These are phyloP conservation scores for Huntiella savannae DNA, from an alignment of 2,329 filamentous ascomycete genomes.

Conservation along the genomic window DNA sequence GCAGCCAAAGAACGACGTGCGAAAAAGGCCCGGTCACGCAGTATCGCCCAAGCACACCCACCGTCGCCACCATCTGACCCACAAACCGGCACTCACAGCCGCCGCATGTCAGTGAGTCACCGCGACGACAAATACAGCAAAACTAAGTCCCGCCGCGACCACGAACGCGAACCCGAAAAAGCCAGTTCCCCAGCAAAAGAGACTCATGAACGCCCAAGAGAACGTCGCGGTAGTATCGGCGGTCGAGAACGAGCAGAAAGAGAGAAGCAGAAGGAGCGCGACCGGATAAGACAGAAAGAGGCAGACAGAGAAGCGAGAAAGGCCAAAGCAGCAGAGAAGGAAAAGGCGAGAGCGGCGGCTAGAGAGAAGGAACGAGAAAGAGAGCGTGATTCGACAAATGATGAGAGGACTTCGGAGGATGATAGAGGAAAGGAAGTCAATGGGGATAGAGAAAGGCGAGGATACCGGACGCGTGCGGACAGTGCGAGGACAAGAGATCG, in stretches of 20 bases:
- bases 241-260: constrained; percentile 7
- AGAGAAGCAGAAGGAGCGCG: constrained; percentile 12
- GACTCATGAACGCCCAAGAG: constrained; percentile 6
- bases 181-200: constrained; percentile 13
- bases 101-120: constrained; percentile 11
- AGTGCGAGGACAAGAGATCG: constrained; percentile 11
- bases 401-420: constrained; percentile 5
- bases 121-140: constrained; percentile 11
- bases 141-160: constrained; percentile 1
- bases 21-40: constrained; percentile 8
- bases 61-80: constrained; percentile 10
- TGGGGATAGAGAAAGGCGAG: constrained; percentile 3
- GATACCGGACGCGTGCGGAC: constrained; percentile 8
- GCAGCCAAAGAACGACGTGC: constrained; percentile 10
- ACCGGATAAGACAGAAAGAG: constrained; percentile 6
- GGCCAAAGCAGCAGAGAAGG: not conserved
- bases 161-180: constrained; percentile 6
- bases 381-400: constrained; percentile 3
- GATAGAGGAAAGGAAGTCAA: constrained; percentile 8
- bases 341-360: constrained; percentile 1
- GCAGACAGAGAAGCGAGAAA: not conserved
- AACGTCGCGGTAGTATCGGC: constrained; percentile 10
- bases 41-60: constrained; percentile 5
- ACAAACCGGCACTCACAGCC: not conserved
- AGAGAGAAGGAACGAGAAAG: constrained; percentile 3